A percentile compares a stretch with the other conserved stretches of the same genome.
Evolutionary conservation across 352 stramenopile genomes (phyloP).

Genomic region (Pythium periplocum): DNA sequence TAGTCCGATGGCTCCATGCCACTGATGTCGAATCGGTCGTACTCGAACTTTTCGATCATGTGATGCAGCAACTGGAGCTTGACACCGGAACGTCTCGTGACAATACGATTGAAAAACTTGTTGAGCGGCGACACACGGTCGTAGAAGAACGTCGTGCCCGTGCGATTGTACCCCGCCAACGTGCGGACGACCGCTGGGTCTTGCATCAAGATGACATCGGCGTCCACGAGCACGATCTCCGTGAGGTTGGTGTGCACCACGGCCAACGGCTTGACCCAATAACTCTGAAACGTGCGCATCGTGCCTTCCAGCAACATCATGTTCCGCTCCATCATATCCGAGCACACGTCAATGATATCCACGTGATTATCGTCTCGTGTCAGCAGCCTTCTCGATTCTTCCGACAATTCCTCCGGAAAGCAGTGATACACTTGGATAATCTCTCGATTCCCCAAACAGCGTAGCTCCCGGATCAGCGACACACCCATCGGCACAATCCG

Average conservation of each 20-base stretch:
- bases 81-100: too few species aligned
- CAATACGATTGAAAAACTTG: slow-evolving; percentile 15
- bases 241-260: slow-evolving; percentile 42
- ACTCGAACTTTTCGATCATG: slow-evolving; percentile 24
- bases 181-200: slow-evolving; percentile 31
- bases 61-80: too few species aligned
- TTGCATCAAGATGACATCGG: slow-evolving; percentile 41
- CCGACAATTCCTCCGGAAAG: slow-evolving; percentile 36
- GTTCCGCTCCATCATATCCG: slow-evolving; percentile 11
- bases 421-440: slow-evolving; percentile 43
- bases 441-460: slow-evolving; percentile 32
- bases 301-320: slow-evolving; percentile 4
- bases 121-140: slow-evolving; percentile 39
- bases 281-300: slow-evolving; percentile 39
- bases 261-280: slow-evolving; percentile 57
- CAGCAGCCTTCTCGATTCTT: slow-evolving; percentile 26
- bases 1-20: slow-evolving; percentile 17
- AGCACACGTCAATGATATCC: slow-evolving; percentile 64
- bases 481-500: slow-evolving; percentile 38
- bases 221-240: slow-evolving; percentile 50
- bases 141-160: slow-evolving; percentile 62
- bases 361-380: slow-evolving; percentile 30
- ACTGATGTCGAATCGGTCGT: slow-evolving; percentile 27
- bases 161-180: slow-evolving; percentile 31
- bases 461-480: slow-evolving; percentile 54